Conservation (phyloP, 768 basidiomycete species). For the Ramaria sp. region DNA sequence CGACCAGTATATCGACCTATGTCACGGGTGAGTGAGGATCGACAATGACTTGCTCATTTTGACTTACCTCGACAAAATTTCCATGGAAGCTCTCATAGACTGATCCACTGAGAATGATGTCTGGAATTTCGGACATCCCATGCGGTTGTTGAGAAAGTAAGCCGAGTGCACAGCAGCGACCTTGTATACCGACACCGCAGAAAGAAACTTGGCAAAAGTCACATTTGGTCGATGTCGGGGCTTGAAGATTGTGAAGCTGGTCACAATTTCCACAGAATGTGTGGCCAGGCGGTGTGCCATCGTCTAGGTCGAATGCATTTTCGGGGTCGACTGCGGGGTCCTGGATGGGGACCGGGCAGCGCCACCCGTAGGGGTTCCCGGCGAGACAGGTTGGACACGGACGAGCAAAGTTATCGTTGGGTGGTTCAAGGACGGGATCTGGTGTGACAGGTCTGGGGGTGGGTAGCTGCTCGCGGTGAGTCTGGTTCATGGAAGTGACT, state of each 20-base stretch:
- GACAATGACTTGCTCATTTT: neutral
- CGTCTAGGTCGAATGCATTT: conserved; percentile 66
- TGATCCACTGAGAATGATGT: conserved; percentile 66
- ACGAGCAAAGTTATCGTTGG: conserved; percentile 47
- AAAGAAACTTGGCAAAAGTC: conserved; percentile 77
- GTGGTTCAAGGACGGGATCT: conserved; percentile 58
- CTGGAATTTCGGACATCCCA: conserved; percentile 53
- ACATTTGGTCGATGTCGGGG: conserved; percentile 73
- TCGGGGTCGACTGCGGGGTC: conserved; percentile 62
- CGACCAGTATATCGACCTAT: conserved; percentile 64
- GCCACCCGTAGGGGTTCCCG: conserved; percentile 68
- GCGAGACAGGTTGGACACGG: conserved; percentile 72
- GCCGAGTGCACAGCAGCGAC: conserved; percentile 55
- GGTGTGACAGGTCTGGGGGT: conserved; percentile 67
- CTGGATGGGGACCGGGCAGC: conserved; percentile 68
- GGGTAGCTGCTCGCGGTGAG: conserved; percentile 42
- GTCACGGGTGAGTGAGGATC: neutral
- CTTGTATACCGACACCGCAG: conserved; percentile 71
- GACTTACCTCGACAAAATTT: conserved; percentile 54
- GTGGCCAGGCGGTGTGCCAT: conserved; percentile 73
- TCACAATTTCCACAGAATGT: conserved; percentile 78
- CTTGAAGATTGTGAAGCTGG: conserved; percentile 57
- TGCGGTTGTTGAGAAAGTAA: conserved; percentile 57
- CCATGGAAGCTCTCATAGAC: conserved; percentile 73
- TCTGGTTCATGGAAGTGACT: neutral